Conservation (phyloP, 2,329 filamentous ascomycete species). For the Monosporascus sp. region DNA sequence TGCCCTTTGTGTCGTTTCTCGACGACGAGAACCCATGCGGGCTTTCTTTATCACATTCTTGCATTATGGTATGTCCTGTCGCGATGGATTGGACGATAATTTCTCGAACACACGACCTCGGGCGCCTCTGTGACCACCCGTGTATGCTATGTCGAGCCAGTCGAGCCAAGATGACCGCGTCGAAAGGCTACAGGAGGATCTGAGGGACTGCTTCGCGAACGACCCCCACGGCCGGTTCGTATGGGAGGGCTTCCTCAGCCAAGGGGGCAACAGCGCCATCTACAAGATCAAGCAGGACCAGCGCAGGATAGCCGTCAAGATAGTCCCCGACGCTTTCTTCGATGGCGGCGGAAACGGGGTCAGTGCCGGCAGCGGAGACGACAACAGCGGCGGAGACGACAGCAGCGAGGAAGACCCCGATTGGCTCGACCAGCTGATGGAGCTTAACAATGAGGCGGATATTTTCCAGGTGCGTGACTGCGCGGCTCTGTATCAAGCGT, state of each 20-base stretch:
- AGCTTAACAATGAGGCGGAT: neutral
- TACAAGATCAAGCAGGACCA: neutral
- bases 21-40: too few species aligned
- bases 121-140: too few species aligned
- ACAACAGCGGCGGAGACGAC: too few species aligned
- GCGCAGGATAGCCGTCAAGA: neutral
- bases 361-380: too few species aligned
- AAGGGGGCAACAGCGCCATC: neutral
- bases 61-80: too few species aligned
- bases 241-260: neutral
- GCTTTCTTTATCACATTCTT: too few species aligned
- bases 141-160: too few species aligned
- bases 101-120: too few species aligned
- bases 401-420: too few species aligned
- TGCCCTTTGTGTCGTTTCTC: too few species aligned
- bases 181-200: neutral
- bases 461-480: neutral
- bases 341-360: neutral
- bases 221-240: neutral
- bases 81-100: too few species aligned
- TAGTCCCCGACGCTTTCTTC: neutral
- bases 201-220: neutral
- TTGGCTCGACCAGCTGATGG: neutral
- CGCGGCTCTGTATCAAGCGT: neutral
- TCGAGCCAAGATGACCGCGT: neutral